Base-by-base conservation (phyloP, 805 yeast species). In the Yamadazyma ubonensis region DNA sequence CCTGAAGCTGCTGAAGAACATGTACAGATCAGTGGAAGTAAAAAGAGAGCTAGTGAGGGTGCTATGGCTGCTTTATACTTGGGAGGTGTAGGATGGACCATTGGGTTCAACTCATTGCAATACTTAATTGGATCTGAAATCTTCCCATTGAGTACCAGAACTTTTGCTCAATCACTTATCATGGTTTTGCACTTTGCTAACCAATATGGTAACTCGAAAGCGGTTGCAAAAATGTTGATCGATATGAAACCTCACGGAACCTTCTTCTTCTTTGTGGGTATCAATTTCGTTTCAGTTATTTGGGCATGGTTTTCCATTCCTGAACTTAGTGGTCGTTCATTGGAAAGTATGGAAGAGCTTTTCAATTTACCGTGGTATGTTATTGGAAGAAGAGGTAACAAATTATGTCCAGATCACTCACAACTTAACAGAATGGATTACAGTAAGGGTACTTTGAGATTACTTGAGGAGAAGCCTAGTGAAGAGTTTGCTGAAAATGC, bases 71-170 rank as follows among this genome's bases (percentile, higher is more conserved):
- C 76, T 34, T 50, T 78, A 19, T 76, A 61, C 48, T 48, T 76
- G 26, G 62, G 69, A 22, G 82, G 82, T 48, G 62, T 67, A 16
- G 81, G 80, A 26, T 78, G 82, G 83, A 71, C 78, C 22, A 54
- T 77, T 57, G 82, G 82, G 26, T 78, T 75, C 71, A 78, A 78
- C 57, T 62, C 77, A 0, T 61, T 76, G 35, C 81, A 77, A 53
- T 77, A 76, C 51, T 61, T 77, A 47, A 57, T 77, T 48, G 76
- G 75, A 43, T 67, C 81, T 3, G 83, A 78, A 51, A 65, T 78
- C 38, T 67, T 76, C 52, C 82, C 82, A 16, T 57, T 76, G 50
- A 63, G 70, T 41, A 62, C 72, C 26, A 65, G 81, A 45, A 67
- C 70, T 26, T 57, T 73, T 46, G 80, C 76, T 19, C 72, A 75